Evolutionary conservation across 768 basidiomycete species (phyloP), one percentile per base, ranked within the genome.

Genomic region (Asterophora lycoperdoides): DNA sequence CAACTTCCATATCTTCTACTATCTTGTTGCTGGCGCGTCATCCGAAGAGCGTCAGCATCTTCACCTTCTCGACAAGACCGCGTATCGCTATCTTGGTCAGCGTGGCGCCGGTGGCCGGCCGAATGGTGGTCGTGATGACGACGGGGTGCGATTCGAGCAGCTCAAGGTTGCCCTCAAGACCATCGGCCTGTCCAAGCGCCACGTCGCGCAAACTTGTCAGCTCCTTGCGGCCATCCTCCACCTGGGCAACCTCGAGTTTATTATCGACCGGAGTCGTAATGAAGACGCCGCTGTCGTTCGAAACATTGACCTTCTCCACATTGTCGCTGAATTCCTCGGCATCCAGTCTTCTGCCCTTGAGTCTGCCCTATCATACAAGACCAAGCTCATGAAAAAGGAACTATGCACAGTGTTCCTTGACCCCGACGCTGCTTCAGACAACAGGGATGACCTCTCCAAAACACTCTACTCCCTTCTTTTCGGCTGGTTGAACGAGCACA

Each of bases 1-100:
- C 9, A 97, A 96, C 56, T 97, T 98, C 64, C 93, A 99, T 66
- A 93, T 95, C 30, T 96, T 98, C 68, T 97, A 98, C 64, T 96
- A 96, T 65, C 81, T 99, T 60, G 83, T 94, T 50, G 87, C 92
- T 0, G 95, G 96, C 19, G 93, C 93, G 1, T 82, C 86, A 0
- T 61, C 79, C 0, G 96, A 98, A 59, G 96, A 99, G 64, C 74
- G 89, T 11, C 82, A 88, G 23, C 92, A 94, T 62, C 78, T 98
- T 44, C 86, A 89, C 53, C 77, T 99, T 8, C 69, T 79, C 44
- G 88, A 95, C 61, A 86, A 85, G 64, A 78, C 81, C 1, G 77
- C 80, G 6, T 99, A 93, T 57, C 81, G 93, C 1, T 97, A 94
- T 63, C 81, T 97, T 3, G 90, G 89, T 3, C 82, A 86, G 59